Conservation (phyloP, 805 yeast genomes). For the Priceomyces castillae region DNA sequence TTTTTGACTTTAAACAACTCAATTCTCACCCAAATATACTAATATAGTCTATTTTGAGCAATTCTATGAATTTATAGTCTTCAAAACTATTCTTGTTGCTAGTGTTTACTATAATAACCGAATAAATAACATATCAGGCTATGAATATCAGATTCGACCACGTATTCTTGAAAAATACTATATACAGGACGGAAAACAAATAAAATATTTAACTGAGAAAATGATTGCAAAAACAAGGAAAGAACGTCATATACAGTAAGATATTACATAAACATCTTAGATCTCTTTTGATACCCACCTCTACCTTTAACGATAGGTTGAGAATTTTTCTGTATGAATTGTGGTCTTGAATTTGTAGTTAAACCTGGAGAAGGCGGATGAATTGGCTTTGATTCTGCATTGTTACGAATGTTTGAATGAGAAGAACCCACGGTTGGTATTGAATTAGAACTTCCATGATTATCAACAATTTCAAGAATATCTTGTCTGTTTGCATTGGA, state of each 20-base stretch:
- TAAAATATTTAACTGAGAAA: background rate
- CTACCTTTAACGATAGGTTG: conserved; percentile 41
- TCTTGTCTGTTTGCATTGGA: background rate
- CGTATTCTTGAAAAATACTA: background rate
- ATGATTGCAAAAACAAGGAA: background rate
- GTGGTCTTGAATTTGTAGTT: background rate
- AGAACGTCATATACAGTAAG: no score
- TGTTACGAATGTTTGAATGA: background rate
- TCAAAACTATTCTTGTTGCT: background rate
- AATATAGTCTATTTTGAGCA: background rate
- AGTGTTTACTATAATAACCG: background rate
- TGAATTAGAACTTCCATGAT: background rate
- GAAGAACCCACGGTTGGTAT: background rate
- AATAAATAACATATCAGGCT: background rate
- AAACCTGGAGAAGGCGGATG: background rate
- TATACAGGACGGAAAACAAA: conserved; percentile 1
- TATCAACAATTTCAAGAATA: background rate
- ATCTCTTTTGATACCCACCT: conserved; percentile 44
- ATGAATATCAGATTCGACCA: background rate
- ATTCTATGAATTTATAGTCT: background rate
- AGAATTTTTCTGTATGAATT: conserved; percentile 5
- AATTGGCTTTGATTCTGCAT: background rate
- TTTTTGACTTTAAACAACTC: background rate
- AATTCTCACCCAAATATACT: background rate
- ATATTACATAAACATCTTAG: conserved; percentile 35